phyloP scores from a whole-genome alignment of 768 basidiomycete species.

The Russula vinacea region DNA sequence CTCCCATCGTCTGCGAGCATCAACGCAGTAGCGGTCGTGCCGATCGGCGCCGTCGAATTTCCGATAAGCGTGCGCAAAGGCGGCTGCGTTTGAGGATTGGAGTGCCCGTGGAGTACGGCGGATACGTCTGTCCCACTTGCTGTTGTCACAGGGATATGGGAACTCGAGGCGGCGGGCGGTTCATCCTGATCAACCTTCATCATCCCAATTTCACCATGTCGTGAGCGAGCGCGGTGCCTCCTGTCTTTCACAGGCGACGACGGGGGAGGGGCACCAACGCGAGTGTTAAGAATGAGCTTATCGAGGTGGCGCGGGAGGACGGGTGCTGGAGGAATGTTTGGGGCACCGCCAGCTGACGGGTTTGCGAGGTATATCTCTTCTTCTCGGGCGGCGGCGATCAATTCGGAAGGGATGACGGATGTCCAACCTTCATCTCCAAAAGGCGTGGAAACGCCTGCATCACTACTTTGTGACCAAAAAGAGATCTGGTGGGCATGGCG shows the following conservation, averaged over 20 bases:
- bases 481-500: constrained; percentile 34
- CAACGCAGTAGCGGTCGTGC: constrained; percentile 29
- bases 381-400: constrained; percentile 74
- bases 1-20: constrained; percentile 81
- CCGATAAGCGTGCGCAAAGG: constrained; percentile 30
- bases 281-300: constrained; percentile 82
- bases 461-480: constrained; percentile 44
- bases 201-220: constrained; percentile 23
- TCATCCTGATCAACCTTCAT: constrained; percentile 25
- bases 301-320: constrained; percentile 87
- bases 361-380: constrained; percentile 72
- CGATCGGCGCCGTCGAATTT: constrained; percentile 10
- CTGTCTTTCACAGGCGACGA: constrained; percentile 19
- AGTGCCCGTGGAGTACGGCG: constrained; percentile 19
- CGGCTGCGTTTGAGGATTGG: constrained; percentile 19
- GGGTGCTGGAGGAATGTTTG: constrained; percentile 86
- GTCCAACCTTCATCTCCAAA: constrained; percentile 62
- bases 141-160: constrained; percentile 35
- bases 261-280: constrained; percentile 34
- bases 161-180: constrained; percentile 24
- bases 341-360: constrained; percentile 47
- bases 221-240: constrained; percentile 28
- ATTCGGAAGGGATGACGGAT: constrained; percentile 67
- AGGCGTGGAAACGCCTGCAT: constrained; percentile 15
- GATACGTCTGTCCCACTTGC: constrained; percentile 37